These are phyloP conservation scores for Rossbeevera mucosa DNA, from an alignment of 768 basidiomycete species.

Conservation along the genomic window DNA sequence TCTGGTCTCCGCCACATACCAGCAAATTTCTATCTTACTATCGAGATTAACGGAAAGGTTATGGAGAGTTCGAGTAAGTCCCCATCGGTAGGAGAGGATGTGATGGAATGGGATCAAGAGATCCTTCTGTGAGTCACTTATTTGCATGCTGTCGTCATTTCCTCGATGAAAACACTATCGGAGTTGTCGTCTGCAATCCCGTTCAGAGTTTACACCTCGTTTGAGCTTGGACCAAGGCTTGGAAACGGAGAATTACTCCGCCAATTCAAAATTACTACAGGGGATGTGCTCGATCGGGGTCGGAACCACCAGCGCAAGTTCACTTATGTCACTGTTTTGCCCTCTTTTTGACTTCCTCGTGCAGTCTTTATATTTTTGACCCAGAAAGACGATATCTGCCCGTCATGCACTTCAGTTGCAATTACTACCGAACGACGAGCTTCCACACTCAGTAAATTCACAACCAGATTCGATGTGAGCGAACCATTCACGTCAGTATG, in stretches of 20 bases:
- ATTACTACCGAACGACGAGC: background rate
- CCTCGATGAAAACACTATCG: background rate
- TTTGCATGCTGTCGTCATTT: background rate
- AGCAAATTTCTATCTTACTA: background rate
- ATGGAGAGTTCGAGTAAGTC: background rate
- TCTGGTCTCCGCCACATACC: background rate
- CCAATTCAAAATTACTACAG: background rate
- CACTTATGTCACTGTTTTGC: background rate
- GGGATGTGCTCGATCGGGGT: background rate
- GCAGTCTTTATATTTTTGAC: background rate
- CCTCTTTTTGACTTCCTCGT: background rate
- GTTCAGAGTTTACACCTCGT: background rate
- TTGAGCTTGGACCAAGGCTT: background rate
- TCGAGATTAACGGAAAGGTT: background rate
- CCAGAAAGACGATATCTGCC: background rate
- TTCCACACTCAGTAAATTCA: background rate
- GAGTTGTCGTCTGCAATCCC: background rate
- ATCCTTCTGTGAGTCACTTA: background rate
- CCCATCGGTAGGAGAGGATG: background rate
- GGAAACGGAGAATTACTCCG: background rate
- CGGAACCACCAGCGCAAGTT: background rate
- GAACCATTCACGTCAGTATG: background rate
- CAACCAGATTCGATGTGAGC: background rate
- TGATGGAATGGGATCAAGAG: background rate
- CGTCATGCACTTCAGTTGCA: background rate